Base-by-base conservation (phyloP, 495 filamentous ascomycete species). In the Amniculicola lignicola region DNA sequence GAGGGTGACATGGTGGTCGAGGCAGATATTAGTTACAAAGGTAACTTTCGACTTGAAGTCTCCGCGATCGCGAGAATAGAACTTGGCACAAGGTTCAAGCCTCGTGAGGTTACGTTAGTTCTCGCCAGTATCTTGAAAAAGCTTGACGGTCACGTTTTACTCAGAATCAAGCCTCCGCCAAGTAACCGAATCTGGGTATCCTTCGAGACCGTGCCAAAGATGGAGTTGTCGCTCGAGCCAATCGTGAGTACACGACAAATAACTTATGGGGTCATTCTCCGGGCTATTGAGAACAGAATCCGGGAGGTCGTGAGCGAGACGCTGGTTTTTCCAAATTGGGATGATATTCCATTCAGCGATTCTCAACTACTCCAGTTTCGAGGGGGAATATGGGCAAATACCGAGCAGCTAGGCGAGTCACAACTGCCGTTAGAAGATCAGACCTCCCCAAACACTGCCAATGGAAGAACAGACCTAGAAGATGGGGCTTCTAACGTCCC, bases 231-330 rank as follows among this genome's bases (percentile, higher is more conserved):
- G 18, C 90, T 98, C 42, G 87, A 96, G 66, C 93, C 93, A 4
- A 90, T 98, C 57, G 90, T 98, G 44, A 95, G 90, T 70, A 86
- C 89, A 5, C 85, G 92, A 48, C 91, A 96, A 69, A 94, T 98
- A 44, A 96, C 93, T 0, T 97, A 92, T 68, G 85, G 84, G 5
- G 80, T 95, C 39, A 92, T 98, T 40, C 79, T 96, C 11, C 85
- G 90, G 42, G 86, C 90, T 42, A 98, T 98, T 54, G 93, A 97
- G 69, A 95, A 86, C 59, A 77, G 91, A 21, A 95, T 98, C 66
- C 84, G 91, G 51, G 90, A 96, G 68, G 89, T 96, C 33, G 77
- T 98, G 46, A 88, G 83, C 1, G 93, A 98, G 71, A 95, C 90
- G 14, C 69, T 96, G 7, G 93, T 98, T n/a, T 74, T 86, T 40